phyloP scores from a whole-genome alignment of 305 asterid genomes.

The Ilex paraguariensis region DNA sequence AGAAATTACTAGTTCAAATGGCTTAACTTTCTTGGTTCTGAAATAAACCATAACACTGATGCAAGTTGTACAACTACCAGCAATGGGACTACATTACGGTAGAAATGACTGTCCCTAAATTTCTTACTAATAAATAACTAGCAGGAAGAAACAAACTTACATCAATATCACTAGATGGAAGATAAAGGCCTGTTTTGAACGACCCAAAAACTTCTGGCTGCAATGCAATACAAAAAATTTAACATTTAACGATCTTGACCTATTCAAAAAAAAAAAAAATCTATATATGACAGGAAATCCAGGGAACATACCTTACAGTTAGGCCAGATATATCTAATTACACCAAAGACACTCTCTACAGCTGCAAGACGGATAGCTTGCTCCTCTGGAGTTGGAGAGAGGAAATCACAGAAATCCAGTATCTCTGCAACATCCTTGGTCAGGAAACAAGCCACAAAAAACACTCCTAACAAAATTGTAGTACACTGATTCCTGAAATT shows the following conservation, averaged over 20 bases:
- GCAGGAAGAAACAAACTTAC: conserved; percentile 36
- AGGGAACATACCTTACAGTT: conserved; percentile 52
- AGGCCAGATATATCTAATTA: conserved; percentile 87
- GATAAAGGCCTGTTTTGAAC: conserved; percentile 89
- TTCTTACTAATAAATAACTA: too few species aligned
- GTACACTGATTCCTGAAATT: neutral
- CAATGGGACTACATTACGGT: too few species aligned
- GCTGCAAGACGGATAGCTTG: conserved; percentile 69
- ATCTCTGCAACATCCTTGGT: conserved; percentile 53
- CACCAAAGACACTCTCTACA: conserved; percentile 65
- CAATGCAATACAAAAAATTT: conserved; percentile 14
- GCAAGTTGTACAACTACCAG: too few species aligned
- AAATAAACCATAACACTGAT: too few species aligned
- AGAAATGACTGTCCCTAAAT: too few species aligned
- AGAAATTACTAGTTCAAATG: too few species aligned
- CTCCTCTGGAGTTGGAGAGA: conserved; percentile 87
- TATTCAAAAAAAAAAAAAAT: too few species aligned
- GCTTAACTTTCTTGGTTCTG: too few species aligned
- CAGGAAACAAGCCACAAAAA: neutral
- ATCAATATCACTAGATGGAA: conserved; percentile 93
- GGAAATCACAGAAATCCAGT: conserved; percentile 83
- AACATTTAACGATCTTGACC: neutral
- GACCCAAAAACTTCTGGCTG: conserved; percentile 97
- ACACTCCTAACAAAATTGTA: neutral
- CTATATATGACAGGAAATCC: neutral